Evolutionary conservation across 1,284 basidiomycete species (phyloP), one percentile per base, ranked within the genome.

Genomic region (Apiotrichum laibachii): DNA sequence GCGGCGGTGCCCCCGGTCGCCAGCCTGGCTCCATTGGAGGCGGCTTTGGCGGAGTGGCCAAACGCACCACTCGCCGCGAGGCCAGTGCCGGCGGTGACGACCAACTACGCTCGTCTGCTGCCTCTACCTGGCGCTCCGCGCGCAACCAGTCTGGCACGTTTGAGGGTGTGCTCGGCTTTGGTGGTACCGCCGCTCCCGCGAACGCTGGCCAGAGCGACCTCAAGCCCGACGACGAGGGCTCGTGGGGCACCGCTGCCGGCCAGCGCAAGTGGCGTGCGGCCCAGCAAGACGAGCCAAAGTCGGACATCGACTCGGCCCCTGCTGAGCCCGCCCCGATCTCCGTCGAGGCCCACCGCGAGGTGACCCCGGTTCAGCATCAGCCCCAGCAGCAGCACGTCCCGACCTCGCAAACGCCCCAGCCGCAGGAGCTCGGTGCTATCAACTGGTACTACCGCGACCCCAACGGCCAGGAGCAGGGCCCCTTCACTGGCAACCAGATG

Each of bases 401-500:
- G 42, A 44, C 51, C 15, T 53, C 51, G 40, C 49, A 50, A 12
- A 56, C 56, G 6, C 53, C 59, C n/a, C 55, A 58, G 2, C 39
- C 56, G n/a, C 65, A 67, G 40, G 63, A 65, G 47, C 81, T 86
- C n/a, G 83, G 85, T 22, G 82, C 80, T 56, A 78, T 93, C 44
- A 86, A 91, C 70, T 97, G 93, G 93, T 88, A 86, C 40, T 97
- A 97, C 77, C 84, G 92, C 55, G 93, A 97, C 75, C 92, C 90
- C 16, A 85, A 87, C 62, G 92, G 92, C 35, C 85, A 89, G 64
- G 81, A 94, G 50, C 93, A 97, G 84, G 93, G 92, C 86, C 95
- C 95, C 2, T 99, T 98, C 82, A 83, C 84, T 45, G 92, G 89
- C 31, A 85, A 88, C 63, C 76, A 89, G 61, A 98, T 99, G 95